Base-by-base conservation (phyloP, 768 basidiomycete species). In the Austroboletus festivus region DNA sequence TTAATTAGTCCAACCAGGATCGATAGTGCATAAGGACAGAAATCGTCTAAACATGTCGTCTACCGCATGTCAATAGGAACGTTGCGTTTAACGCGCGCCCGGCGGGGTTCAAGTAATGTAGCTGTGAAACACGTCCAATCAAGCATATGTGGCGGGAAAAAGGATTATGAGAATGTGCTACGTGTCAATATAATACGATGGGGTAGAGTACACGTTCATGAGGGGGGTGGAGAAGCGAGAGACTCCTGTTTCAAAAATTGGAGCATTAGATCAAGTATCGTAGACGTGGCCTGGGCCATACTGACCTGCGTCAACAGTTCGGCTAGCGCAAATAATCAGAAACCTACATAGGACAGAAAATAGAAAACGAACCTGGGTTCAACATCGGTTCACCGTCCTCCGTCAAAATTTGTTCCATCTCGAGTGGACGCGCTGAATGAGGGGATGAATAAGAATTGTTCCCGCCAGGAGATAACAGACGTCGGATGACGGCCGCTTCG, bases 361-460 rank as follows among this genome's bases (percentile, higher is more conserved):
- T 11, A 19, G 5, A 6, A n/a, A 16, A 68, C 78, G 22, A 37
- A 84, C 83, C 81, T 68, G 83, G 80, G 63, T 82, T 81, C 54
- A 85, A 65, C 80, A 85, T 85, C 5, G 81, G 77, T 57, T 79
- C 80, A 9, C 79, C 81, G 58, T 84, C 82, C 58, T 82, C 81
- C 2, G 79, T 82, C 15, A 82, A 68, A 54, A 82, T 77, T 53
- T 78, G 73, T 51, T 78, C 78, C 73, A 76, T 74, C 15, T 73
- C 70, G 35, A 69, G 71, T 12, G 75, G 69, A 26, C 68, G 69
- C 22, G 42, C 46, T 9, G 58, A 41, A 47, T 55, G 50, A 31
- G 55, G 55, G 9, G 60, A 58, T 18, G 69, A 39, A 44, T 68
- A 71, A 40, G 72, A 40, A 34, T 54, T 46, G 40, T 57, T 53